These are phyloP conservation scores for Cytospora chrysosperma DNA, from an alignment of 2,329 filamentous ascomycete species.

Conservation along the genomic window DNA sequence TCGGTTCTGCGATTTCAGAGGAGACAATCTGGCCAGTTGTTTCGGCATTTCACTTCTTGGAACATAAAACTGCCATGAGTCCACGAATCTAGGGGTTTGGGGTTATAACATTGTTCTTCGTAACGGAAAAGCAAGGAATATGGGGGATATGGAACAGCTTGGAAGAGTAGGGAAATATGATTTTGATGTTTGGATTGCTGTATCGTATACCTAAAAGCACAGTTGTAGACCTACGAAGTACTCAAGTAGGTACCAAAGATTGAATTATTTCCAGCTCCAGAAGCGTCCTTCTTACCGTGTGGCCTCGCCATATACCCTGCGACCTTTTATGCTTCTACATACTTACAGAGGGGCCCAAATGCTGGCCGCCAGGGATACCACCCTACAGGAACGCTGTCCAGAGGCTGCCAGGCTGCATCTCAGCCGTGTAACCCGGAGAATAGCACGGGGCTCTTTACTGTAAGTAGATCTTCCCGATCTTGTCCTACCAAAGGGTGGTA, in stretches of 20 bases:
- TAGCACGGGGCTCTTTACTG: not conserved
- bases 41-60: not conserved
- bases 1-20: not conserved
- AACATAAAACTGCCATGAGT: not conserved
- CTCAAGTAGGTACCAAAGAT: not conserved
- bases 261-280: not conserved
- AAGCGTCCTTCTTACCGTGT: no score
- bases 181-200: not conserved
- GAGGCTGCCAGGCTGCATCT: not conserved
- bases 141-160: not conserved
- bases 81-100: not conserved
- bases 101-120: not conserved
- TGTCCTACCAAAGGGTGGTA: not conserved
- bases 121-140: not conserved
- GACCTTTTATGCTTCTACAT: not conserved
- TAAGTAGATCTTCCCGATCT: not conserved
- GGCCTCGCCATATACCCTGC: not conserved
- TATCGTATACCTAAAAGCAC: not conserved
- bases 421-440: not conserved
- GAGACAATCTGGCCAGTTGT: not conserved
- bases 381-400: not conserved
- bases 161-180: not conserved
- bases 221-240: no score
- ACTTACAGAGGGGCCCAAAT: not conserved
- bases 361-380: not conserved